phyloP scores from a whole-genome alignment of 495 filamentous ascomycete genomes.

The Podospora tetraspora region DNA sequence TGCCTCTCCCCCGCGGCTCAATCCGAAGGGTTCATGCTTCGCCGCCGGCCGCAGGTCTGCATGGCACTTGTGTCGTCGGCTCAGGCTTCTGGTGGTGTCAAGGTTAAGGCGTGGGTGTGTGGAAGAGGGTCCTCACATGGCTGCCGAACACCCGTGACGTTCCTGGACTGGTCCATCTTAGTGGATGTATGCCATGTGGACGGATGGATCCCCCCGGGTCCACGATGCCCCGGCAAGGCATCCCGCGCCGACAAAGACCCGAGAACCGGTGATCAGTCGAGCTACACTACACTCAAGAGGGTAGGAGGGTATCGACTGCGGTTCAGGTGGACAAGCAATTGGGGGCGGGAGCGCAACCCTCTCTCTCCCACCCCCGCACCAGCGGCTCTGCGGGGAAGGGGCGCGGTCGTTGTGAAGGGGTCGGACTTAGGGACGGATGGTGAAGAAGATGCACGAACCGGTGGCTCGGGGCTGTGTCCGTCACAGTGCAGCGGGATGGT shows the following conservation, averaged over 20 bases:
- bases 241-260: neutral
- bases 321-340: neutral
- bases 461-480: neutral
- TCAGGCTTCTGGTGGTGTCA: neutral
- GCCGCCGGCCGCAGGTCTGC: neutral
- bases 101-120: neutral
- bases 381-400: neutral
- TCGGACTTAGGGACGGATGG: neutral
- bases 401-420: neutral
- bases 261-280: neutral
- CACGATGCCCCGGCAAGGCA: neutral
- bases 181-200: neutral
- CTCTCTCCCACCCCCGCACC: too few relatives aligned
- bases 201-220: neutral
- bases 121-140: neutral
- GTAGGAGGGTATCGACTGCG: neutral
- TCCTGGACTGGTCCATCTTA: neutral
- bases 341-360: neutral
- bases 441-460: neutral
- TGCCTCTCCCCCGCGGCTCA: neutral
- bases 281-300: neutral
- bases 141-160: too few relatives aligned
- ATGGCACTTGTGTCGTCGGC: neutral
- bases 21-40: neutral
- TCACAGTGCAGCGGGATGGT: neutral